Percentiles rank a stretch among this genome's conserved stretches.
These are phyloP conservation scores for Berberis thunbergii DNA, from an alignment of 164 flowering plant species.

Conservation along the genomic window DNA sequence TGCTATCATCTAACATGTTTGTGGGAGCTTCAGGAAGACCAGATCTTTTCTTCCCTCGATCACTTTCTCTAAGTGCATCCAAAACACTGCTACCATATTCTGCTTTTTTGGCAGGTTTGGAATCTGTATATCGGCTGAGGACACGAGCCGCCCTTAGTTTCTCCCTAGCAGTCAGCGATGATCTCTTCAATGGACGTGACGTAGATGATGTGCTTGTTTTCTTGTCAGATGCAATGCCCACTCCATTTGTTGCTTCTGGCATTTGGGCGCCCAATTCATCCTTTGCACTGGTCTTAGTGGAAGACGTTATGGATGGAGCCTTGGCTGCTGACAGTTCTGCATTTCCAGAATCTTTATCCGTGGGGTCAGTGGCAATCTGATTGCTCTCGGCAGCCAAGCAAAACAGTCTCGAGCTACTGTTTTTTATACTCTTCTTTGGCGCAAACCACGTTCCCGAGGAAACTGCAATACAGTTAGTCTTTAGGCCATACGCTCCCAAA, in stretches of 20 bases:
- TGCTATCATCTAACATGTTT: constrained; percentile 80
- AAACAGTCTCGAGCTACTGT: constrained; percentile 15
- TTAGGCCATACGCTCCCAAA: constrained; percentile 19
- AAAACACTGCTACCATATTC: constrained; percentile 56
- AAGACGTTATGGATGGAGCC: constrained; percentile 11
- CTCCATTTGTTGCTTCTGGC: background rate
- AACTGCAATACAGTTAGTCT: constrained; percentile 12
- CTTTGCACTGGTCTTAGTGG: background rate
- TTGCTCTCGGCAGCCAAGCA: constrained; percentile 34
- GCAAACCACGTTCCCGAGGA: constrained; percentile 13
- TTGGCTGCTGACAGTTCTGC: constrained; percentile 16
- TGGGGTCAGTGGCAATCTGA: constrained; percentile 24
- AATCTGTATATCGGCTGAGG: constrained; percentile 51
- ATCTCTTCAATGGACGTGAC: constrained; percentile 24
- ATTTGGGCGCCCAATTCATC: background rate
- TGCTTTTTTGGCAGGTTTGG: constrained; percentile 40
- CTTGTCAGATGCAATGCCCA: background rate
- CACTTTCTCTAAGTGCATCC: constrained; percentile 71
- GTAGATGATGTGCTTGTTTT: constrained; percentile 15
- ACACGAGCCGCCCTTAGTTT: constrained; percentile 85
- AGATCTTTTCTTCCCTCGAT: constrained; percentile 56
- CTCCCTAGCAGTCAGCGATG: constrained; percentile 76
- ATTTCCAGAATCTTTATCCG: constrained; percentile 18
- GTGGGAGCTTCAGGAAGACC: constrained; percentile 91
- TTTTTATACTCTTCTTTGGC: constrained; percentile 15